Evolutionary conservation across 441 rosid species (phyloP).

Genomic region (Syzygium syzygioides): DNA sequence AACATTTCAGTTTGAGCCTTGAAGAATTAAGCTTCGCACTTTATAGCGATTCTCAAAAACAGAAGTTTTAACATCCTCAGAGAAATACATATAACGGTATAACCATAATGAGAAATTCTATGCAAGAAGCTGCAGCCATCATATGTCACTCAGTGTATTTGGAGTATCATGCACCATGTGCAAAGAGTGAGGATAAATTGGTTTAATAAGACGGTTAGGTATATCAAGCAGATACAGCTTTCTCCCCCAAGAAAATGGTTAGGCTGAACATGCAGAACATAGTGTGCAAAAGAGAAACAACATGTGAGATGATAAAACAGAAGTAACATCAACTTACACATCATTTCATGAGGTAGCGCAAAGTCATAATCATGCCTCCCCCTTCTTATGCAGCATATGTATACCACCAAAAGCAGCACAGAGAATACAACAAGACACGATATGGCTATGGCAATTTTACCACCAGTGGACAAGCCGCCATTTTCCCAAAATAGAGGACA

Average conservation of each 20-base stretch:
- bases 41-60: background rate
- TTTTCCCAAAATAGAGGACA: constrained; percentile 86
- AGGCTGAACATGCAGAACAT: background rate
- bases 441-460: constrained; percentile 66
- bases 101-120: background rate
- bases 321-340: constrained; percentile 46
- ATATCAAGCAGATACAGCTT: background rate
- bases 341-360: constrained; percentile 80
- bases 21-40: background rate
- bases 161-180: background rate
- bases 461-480: constrained; percentile 75
- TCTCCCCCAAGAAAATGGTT: background rate
- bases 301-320: background rate
- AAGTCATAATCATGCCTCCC: constrained; percentile 85
- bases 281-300: background rate
- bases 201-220: background rate
- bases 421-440: constrained; percentile 41
- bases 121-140: background rate
- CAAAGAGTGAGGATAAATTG: background rate
- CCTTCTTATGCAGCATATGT: constrained; percentile 60
- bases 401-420: constrained; percentile 36
- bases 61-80: background rate
- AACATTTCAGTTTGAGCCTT: background rate
- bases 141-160: background rate
- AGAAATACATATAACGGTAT: background rate